Conservation (phyloP, 2,329 filamentous ascomycete genomes). For the Aspergillus pseudoglaucus region DNA sequence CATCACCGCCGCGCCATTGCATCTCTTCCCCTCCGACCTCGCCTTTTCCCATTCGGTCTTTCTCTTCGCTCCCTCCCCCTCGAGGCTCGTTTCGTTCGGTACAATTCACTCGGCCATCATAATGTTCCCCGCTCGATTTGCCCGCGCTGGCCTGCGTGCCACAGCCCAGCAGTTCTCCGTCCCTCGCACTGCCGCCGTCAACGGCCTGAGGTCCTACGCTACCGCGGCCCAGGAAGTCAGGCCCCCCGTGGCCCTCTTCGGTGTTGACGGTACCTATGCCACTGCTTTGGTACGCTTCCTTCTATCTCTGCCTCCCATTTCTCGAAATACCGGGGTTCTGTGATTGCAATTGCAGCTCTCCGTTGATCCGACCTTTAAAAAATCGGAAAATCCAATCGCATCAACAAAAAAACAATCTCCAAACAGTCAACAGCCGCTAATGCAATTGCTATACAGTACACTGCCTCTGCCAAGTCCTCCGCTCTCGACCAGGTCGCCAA, state of each 20-base stretch:
- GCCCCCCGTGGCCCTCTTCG: conserved; percentile 86
- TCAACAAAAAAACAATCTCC: conserved; percentile 4
- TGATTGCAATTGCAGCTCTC: conserved; percentile 4
- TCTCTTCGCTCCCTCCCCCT: not conserved
- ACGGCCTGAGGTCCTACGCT: conserved; percentile 67
- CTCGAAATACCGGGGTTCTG: not conserved
- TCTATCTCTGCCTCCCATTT: not conserved
- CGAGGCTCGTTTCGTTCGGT: conserved; percentile 16
- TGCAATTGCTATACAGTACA: conserved; percentile 62
- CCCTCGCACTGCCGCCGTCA: conserved; percentile 34
- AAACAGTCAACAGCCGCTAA: conserved; percentile 7
- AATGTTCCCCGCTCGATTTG: conserved; percentile 53
- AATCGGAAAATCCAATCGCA: conserved; percentile 5
- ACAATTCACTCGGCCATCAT: conserved; percentile 18
- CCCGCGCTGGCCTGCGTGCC: conserved; percentile 52
- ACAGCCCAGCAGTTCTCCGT: conserved; percentile 40
- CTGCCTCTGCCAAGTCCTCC: conserved; percentile 81
- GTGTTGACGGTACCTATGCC: conserved; percentile 96
- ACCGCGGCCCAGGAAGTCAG: conserved; percentile 61
- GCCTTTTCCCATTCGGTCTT: conserved; percentile 15
- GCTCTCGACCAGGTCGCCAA: conserved; percentile 79
- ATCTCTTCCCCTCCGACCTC: conserved; percentile 10
- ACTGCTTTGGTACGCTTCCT: conserved; percentile 78
- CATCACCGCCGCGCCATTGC: conserved; percentile 11
- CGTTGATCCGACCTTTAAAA: conserved; percentile 11